A percentile compares a stretch with the other conserved stretches of the same genome.
Evolutionary conservation across 768 basidiomycete genomes (phyloP).

Genomic region (Mycena latifolia): DNA sequence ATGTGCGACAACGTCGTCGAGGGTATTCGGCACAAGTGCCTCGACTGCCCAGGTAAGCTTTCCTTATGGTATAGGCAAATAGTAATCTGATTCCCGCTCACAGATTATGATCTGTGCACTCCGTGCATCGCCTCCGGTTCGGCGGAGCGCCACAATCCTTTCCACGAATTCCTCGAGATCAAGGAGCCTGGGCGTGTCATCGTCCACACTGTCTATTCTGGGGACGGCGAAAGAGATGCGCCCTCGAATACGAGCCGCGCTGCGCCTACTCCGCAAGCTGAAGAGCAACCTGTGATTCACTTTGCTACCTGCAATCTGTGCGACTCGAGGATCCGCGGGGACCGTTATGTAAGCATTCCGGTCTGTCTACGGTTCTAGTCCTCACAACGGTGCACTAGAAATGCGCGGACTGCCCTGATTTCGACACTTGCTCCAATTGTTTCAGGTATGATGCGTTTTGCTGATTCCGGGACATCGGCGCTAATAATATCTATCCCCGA

Average conservation of each 20-base stretch:
- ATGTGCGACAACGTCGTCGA: slow-evolving; percentile 66
- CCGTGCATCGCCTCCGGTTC: slow-evolving; percentile 63
- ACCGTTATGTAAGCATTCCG: slow-evolving; percentile 72
- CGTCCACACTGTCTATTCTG: slow-evolving; percentile 70
- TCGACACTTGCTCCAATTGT: slow-evolving; percentile 80
- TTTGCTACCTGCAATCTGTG: slow-evolving; percentile 83
- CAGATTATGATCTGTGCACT: slow-evolving; percentile 83
- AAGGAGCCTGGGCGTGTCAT: slow-evolving; percentile 72
- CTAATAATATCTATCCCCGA: slow-evolving; percentile 2
- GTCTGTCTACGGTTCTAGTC: slow-evolving; percentile 13
- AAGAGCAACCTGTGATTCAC: slow-evolving; percentile 57
- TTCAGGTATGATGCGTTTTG: slow-evolving; percentile 59
- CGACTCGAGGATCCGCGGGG: slow-evolving; percentile 75
- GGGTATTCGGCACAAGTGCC: slow-evolving; percentile 84
- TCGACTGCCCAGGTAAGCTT: slow-evolving; percentile 76
- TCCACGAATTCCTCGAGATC: slow-evolving; percentile 81
- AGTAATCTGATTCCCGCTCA: slow-evolving; percentile 7
- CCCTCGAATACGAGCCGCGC: slow-evolving; percentile 23
- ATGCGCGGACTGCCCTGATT: slow-evolving; percentile 87
- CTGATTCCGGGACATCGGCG: not conserved
- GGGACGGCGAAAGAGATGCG: slow-evolving; percentile 49
- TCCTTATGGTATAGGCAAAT: not conserved
- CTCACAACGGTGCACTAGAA: slow-evolving; percentile 62
- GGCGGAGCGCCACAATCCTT: slow-evolving; percentile 67
- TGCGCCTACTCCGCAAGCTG: slow-evolving; percentile 27